Percentiles rank a stretch among this genome's conserved stretches.
Conservation (phyloP, 345 rosid genomes). For the Brassica napus region Da-Ae NC_063439.1:3330001-3330500, state of each 20-base stretch:
- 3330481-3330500: not conserved
- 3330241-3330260: constrained; percentile 54
- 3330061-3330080: not conserved
- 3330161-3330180: constrained; percentile 38
- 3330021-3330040: not conserved
- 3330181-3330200: constrained; percentile 37
- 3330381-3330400: not conserved
- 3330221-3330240: constrained; percentile 44
- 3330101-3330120: constrained; percentile 45
- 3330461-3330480: not conserved
- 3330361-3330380: not conserved
- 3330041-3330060: not conserved
- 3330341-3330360: not conserved
- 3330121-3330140: constrained; percentile 34
- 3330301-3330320: constrained; percentile 38
- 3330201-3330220: constrained; percentile 44
- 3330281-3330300: constrained; percentile 38
- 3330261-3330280: constrained; percentile 37
- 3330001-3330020: constrained; percentile 36
- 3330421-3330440: too few relatives aligned
- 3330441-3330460: not conserved
- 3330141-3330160: constrained; percentile 27
- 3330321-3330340: too few relatives aligned
- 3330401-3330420: too few relatives aligned
- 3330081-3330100: constrained; percentile 57